These are phyloP conservation scores for Penicillium sp. DNA, from an alignment of 2,329 filamentous ascomycete species.

Conservation along the genomic window DNA sequence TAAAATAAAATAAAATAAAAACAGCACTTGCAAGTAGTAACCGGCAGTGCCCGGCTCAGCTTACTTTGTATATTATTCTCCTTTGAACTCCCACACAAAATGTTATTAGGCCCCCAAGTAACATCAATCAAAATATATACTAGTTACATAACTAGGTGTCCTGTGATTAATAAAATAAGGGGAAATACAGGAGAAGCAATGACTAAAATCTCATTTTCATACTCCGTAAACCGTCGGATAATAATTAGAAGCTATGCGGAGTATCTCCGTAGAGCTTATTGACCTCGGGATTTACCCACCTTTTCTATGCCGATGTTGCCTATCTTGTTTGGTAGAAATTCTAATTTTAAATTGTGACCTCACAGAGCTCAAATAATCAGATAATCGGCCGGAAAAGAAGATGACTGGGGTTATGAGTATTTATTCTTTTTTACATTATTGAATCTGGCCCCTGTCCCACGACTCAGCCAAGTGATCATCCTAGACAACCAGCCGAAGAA, in stretches of 20 bases:
- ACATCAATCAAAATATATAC: neutral
- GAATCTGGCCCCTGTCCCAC: neutral
- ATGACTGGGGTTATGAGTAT: too few relatives aligned
- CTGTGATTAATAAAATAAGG: neutral
- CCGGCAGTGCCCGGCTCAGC: neutral
- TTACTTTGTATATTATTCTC: neutral
- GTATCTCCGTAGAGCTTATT: neutral
- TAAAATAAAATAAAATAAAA: neutral
- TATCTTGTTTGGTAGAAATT: neutral
- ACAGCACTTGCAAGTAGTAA: neutral
- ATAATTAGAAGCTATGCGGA: neutral
- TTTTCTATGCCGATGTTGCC: neutral
- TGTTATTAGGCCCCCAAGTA: neutral
- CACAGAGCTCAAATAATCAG: neutral
- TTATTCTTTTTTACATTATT: neutral
- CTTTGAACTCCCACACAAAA: neutral
- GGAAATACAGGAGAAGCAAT: too few relatives aligned
- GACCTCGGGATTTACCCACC: neutral
- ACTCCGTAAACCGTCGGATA: neutral
- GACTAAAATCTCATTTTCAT: neutral
- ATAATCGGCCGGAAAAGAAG: neutral
- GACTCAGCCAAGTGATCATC: slow-evolving; percentile 3
- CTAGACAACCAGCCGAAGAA: neutral
- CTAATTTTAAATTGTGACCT: neutral
- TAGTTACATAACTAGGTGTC: neutral